These are phyloP conservation scores for Themeda triandra DNA, from an alignment of 176 grass and related monocot species.

Conservation along the genomic window DNA sequence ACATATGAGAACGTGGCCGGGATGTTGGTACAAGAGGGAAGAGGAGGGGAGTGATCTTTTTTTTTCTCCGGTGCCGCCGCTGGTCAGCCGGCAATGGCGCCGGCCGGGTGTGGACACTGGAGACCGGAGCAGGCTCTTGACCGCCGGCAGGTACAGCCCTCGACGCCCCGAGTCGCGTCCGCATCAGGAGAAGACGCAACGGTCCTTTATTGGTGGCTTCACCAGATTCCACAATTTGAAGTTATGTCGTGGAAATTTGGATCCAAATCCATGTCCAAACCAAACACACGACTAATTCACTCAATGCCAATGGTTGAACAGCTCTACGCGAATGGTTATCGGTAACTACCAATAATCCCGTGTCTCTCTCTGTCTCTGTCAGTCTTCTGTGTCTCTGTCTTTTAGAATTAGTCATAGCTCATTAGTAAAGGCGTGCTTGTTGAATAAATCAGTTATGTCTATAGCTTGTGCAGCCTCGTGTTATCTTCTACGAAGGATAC, in stretches of 20 bases:
- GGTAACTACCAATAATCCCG: background rate
- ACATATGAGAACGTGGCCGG: too few species aligned
- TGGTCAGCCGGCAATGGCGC: too few species aligned
- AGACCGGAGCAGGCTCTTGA: too few species aligned
- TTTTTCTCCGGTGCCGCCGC: too few species aligned
- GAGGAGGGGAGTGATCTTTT: too few species aligned
- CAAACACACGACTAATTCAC: background rate
- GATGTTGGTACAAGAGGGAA: too few species aligned
- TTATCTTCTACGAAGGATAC: background rate
- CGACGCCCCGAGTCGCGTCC: too few species aligned
- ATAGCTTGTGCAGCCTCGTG: background rate
- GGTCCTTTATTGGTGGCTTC: background rate
- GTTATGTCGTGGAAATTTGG: background rate
- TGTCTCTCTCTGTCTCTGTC: background rate
- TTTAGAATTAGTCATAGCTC: background rate
- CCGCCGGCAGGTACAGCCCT: too few species aligned
- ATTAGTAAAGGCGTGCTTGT: background rate
- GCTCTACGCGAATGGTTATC: background rate
- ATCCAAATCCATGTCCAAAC: background rate
- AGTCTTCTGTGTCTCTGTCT: background rate
- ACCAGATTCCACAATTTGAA: background rate
- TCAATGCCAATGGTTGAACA: background rate
- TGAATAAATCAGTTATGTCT: slow-evolving; percentile 7
- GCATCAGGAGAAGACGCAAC: too few species aligned
- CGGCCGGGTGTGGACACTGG: too few species aligned